Evolutionary conservation across 2,329 filamentous ascomycete genomes (phyloP), one percentile per base, ranked within the genome.

Genomic region (Chaetomiaceae sp.): DNA sequence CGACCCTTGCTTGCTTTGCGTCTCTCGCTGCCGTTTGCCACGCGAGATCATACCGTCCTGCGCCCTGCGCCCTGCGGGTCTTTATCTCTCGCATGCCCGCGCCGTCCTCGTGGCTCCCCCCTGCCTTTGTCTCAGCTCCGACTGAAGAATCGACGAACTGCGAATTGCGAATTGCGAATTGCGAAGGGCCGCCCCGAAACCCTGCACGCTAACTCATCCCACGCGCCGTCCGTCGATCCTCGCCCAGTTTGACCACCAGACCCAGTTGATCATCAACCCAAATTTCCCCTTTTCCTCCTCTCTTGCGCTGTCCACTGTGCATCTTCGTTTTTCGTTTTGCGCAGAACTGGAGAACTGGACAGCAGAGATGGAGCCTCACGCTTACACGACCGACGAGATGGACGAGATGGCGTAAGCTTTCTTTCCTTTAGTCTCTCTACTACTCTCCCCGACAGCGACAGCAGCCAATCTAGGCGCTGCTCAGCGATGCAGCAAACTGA

Each of bases 341-440:
- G n/a, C n/a, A n/a, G n/a, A 25, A 25, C 12, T n/a, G 16, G 20
- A 44, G 13, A 19, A 33, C 10, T 17, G 2, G 19, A 25, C 17
- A 4, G 16, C 20, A 17, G 14, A 41, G 27, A 50, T 50, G 51
- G 51, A 50, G 14, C 47, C 51, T n/a, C 38, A 44, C 12, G 34
- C 39, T 5, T 33, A 47, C 38, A 33, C 37, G 2, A 19, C 44
- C 10, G 51, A 54, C 19, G 47, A 46, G 7, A 10, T 50, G 43
- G 51, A 54, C 20, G 51, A 50, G 9, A 54, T 54, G 37, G 47
- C 34, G 51, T 54, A 50, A 54, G 51, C 51, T 45, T 45, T 16
- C n/a, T n/a, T n/a, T n/a, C n/a, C n/a, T n/a, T n/a, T n/a, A n/a
- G n/a, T n/a, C n/a, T n/a, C n/a, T n/a, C n/a, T n/a, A n/a, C n/a